These are phyloP conservation scores for Passiflora organensis DNA, from an alignment of 345 rosid genomes.

Conservation along the genomic window DNA sequence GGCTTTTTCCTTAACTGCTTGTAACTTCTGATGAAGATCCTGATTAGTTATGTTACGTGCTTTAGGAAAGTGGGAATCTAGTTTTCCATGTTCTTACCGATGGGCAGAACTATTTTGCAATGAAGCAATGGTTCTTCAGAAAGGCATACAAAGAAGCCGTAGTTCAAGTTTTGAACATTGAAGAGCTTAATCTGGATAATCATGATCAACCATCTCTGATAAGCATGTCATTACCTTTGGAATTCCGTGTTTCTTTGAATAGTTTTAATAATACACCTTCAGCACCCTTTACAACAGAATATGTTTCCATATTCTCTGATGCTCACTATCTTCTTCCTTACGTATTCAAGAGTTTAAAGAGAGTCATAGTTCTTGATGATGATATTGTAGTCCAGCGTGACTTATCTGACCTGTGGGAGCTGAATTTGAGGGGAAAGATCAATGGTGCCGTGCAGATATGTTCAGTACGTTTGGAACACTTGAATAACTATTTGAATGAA, in stretches of 20 bases:
- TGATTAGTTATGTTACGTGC: slow-evolving; percentile 26
- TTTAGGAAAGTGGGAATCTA: slow-evolving; percentile 71
- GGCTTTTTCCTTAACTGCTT: slow-evolving; percentile 5
- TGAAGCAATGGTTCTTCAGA: slow-evolving; percentile 25
- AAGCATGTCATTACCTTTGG: slow-evolving; percentile 61
- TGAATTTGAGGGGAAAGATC: slow-evolving; percentile 76
- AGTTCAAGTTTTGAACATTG: slow-evolving; percentile 24
- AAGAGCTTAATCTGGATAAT: slow-evolving; percentile 30
- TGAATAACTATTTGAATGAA: slow-evolving; percentile 43
- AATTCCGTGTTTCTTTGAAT: slow-evolving; percentile 66
- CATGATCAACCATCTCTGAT: slow-evolving; percentile 38
- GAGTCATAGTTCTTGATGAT: slow-evolving; percentile 76
- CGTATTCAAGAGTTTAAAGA: slow-evolving; percentile 58
- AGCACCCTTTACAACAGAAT: slow-evolving; percentile 50
- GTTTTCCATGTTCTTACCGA: slow-evolving; percentile 33
- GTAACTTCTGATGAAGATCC: slow-evolving; percentile 12
- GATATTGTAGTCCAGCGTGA: slow-evolving; percentile 88
- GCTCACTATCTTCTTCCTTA: slow-evolving; percentile 77
- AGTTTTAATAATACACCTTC: slow-evolving; percentile 30
- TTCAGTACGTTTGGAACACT: slow-evolving; percentile 62
- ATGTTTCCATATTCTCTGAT: slow-evolving; percentile 66
- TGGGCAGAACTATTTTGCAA: slow-evolving; percentile 26
- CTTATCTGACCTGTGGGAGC: slow-evolving; percentile 64
- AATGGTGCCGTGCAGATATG: slow-evolving; percentile 69
- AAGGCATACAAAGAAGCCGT: slow-evolving; percentile 20